These are phyloP conservation scores for Xylariaceae sp. DNA, from an alignment of 2,329 filamentous ascomycete species.

Conservation along the genomic window DNA sequence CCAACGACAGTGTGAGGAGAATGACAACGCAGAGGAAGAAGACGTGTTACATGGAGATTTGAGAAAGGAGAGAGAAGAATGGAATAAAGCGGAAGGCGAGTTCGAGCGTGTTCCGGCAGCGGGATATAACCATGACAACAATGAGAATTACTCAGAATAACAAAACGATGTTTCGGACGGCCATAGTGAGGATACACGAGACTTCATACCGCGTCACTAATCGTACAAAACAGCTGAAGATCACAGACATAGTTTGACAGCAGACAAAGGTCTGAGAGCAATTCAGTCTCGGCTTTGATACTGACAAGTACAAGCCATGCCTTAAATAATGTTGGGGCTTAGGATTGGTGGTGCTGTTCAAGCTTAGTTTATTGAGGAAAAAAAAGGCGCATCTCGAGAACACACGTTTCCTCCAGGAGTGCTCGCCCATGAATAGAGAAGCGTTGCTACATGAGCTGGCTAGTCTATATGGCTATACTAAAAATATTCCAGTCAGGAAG, in stretches of 20 bases:
- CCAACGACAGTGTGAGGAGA: background rate
- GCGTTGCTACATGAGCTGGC: no score
- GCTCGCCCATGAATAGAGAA: no score
- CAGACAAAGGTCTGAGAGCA: no score
- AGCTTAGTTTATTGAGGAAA: no score
- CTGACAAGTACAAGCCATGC: no score
- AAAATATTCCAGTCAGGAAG: background rate
- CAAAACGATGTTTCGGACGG: background rate
- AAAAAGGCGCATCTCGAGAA: no score
- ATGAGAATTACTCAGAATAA: background rate
- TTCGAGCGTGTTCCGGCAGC: background rate
- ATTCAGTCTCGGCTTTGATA: no score
- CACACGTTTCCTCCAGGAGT: no score
- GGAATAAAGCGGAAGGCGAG: background rate
- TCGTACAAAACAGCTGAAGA: background rate
- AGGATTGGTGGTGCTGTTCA: no score
- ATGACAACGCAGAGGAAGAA: background rate
- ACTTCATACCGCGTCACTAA: conserved; percentile 2
- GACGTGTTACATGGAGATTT: background rate
- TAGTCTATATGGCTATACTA: conserved; percentile 3
- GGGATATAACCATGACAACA: background rate
- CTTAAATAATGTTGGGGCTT: no score
- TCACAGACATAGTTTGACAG: background rate
- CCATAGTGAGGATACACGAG: background rate
- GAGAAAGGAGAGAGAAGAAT: conserved; percentile 5